Evolutionary conservation across 805 yeast genomes (phyloP).

Genomic region (Ogataea salicorniae): DNA sequence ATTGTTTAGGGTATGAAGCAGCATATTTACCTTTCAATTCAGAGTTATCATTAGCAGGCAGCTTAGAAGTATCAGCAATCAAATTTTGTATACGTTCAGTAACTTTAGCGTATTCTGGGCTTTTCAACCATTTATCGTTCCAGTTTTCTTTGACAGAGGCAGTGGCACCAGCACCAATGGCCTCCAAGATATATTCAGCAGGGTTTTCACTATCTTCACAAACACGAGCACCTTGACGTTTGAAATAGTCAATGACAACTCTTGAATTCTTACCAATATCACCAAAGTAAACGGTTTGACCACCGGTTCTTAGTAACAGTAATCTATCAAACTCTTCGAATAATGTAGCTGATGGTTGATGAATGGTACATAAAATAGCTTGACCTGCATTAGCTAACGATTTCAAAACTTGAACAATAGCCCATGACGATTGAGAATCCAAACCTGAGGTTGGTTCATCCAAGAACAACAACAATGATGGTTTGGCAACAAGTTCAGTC

Average conservation of each 20-base stretch:
- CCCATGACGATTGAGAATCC: constrained; percentile 57
- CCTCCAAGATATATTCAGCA: constrained; percentile 69
- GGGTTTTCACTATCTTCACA: constrained; percentile 63
- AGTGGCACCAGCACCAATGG: constrained; percentile 80
- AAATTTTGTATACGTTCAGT: constrained; percentile 28
- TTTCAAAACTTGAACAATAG: constrained; percentile 47
- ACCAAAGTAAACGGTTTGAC: constrained; percentile 50
- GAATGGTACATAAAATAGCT: constrained; percentile 55
- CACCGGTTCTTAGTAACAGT: constrained; percentile 45
- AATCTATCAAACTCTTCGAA: constrained; percentile 41
- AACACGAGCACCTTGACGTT: constrained; percentile 54
- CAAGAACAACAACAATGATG: constrained; percentile 45
- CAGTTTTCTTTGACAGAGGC: constrained; percentile 55
- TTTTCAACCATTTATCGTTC: constrained; percentile 53
- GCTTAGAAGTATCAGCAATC: constrained; percentile 12
- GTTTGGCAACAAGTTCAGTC: constrained; percentile 51
- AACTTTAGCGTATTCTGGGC: constrained; percentile 11
- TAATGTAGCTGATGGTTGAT: constrained; percentile 44
- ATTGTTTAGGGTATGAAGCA: constrained; percentile 39
- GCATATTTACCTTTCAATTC: constrained; percentile 32
- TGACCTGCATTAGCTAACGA: constrained; percentile 48
- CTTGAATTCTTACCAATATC: constrained; percentile 43
- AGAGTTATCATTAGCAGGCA: constrained; percentile 8
- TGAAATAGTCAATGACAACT: constrained; percentile 42
- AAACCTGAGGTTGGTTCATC: constrained; percentile 62